Percentiles rank a stretch among this genome's conserved stretches.
phyloP scores from a whole-genome alignment of 805 yeast species.

The Teunomyces atbi region DNA sequence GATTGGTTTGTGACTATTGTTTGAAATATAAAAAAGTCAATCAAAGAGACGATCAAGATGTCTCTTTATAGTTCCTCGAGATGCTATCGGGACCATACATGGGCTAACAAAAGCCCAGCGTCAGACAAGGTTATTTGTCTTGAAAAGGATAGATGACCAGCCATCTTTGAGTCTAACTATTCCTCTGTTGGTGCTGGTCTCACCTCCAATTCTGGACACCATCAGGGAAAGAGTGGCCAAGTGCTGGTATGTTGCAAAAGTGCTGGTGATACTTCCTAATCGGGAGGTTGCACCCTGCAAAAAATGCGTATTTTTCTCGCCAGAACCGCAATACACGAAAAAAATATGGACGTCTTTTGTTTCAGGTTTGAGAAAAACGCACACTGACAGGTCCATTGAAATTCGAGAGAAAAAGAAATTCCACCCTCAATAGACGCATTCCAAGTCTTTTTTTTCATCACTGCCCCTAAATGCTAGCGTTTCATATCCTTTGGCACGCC shows the following conservation, averaged over 20 bases:
- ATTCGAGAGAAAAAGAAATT: not conserved
- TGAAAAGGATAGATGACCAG: not conserved
- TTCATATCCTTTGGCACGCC: not conserved
- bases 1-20: not conserved
- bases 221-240: not conserved
- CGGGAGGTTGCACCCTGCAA: slow-evolving; percentile 1
- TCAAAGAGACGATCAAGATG: not conserved
- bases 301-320: not conserved
- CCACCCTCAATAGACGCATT: too few relatives aligned
- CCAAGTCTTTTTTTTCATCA: too few relatives aligned
- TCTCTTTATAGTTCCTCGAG: not conserved
- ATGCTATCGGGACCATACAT: not conserved
- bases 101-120: not conserved
- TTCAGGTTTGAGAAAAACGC: not conserved
- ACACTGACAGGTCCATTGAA: not conserved
- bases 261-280: slow-evolving; percentile 7
- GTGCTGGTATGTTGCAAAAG: slow-evolving; percentile 1
- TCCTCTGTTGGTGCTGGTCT: not conserved
- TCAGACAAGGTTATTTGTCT: not conserved
- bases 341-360: not conserved
- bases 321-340: not conserved
- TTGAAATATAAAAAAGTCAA: too few relatives aligned
- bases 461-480: not conserved
- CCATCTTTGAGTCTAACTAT: not conserved
- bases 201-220: not conserved